Evolutionary conservation across 2,329 filamentous ascomycete genomes (phyloP).

Genomic region (Aspergillus brunneoviolaceus): DNA sequence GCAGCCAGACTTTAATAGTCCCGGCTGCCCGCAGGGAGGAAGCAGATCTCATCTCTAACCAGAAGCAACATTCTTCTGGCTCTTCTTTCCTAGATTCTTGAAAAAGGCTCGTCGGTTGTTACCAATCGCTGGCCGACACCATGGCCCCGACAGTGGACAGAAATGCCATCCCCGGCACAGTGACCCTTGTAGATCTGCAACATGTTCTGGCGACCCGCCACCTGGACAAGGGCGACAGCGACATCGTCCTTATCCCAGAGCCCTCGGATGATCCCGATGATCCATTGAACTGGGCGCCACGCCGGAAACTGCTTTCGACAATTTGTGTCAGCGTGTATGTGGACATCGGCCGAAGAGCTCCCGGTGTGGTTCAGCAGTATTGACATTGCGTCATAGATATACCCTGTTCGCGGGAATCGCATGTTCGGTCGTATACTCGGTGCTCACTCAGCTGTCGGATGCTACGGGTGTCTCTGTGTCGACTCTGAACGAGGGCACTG

Average conservation of each 20-base stretch:
- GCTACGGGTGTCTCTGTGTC: constrained; percentile 36
- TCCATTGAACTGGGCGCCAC: constrained; percentile 47
- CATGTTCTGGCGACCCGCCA: constrained; percentile 35
- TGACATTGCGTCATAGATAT: constrained; percentile 29
- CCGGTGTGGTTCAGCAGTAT: not conserved
- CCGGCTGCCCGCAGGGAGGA: not conserved
- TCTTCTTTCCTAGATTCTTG: not conserved
- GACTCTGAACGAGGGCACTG: constrained; percentile 41
- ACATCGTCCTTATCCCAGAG: constrained; percentile 45
- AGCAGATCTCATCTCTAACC: not conserved
- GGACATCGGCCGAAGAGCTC: not conserved
- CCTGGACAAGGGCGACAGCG: constrained; percentile 28
- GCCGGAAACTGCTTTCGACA: constrained; percentile 45
- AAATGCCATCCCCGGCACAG: constrained; percentile 43
- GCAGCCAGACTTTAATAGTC: not conserved
- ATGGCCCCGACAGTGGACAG: constrained; percentile 31
- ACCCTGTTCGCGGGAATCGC: constrained; percentile 40
- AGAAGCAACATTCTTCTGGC: not conserved
- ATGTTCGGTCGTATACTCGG: constrained; percentile 41
- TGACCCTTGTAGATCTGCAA: constrained; percentile 45
- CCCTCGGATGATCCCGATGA: constrained; percentile 50
- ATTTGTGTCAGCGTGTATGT: constrained; percentile 44
- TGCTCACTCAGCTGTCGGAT: constrained; percentile 37
- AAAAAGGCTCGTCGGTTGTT: not conserved
- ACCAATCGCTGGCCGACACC: not conserved